A percentile compares a stretch with the other conserved stretches of the same genome.
These are phyloP conservation scores for Paraurostyla sp. DNA, from an alignment of 73 alveolate genomes.

Conservation along the genomic window DNA sequence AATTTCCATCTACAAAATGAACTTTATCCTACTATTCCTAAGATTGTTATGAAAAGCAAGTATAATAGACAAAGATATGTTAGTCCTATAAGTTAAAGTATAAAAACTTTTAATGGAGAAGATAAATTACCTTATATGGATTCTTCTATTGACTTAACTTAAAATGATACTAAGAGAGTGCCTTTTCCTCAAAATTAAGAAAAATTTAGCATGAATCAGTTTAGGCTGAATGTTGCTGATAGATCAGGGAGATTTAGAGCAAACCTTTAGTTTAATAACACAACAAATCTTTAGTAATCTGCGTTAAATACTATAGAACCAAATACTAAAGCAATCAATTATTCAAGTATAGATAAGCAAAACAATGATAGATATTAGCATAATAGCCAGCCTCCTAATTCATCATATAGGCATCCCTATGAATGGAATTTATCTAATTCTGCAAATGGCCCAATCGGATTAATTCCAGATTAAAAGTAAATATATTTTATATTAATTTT, in stretches of 20 bases:
- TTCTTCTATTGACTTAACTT: conserved; percentile 11
- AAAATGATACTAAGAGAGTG: neutral
- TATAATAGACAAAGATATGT: neutral
- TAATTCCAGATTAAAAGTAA: conserved; percentile 2
- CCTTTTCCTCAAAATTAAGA: neutral
- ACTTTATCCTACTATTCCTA: neutral
- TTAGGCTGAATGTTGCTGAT: conserved; percentile 3
- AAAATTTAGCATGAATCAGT: neutral
- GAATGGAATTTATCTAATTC: neutral
- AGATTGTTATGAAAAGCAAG: neutral
- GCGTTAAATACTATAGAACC: neutral
- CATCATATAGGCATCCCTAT: neutral
- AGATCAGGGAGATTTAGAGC: conserved; percentile 27
- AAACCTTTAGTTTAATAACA: neutral
- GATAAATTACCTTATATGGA: conserved; percentile 46
- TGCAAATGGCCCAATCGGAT: neutral
- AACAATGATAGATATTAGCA: neutral
- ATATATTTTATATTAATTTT: neutral
- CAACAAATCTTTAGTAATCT: neutral
- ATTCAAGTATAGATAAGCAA: neutral
- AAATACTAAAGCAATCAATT: neutral
- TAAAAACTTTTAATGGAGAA: neutral
- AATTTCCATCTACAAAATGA: conserved; percentile 6
- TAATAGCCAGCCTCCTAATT: neutral
- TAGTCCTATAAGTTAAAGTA: neutral